Conservation (phyloP, 2,329 filamentous ascomycete species). For the Trichoderma breve region DNA sequence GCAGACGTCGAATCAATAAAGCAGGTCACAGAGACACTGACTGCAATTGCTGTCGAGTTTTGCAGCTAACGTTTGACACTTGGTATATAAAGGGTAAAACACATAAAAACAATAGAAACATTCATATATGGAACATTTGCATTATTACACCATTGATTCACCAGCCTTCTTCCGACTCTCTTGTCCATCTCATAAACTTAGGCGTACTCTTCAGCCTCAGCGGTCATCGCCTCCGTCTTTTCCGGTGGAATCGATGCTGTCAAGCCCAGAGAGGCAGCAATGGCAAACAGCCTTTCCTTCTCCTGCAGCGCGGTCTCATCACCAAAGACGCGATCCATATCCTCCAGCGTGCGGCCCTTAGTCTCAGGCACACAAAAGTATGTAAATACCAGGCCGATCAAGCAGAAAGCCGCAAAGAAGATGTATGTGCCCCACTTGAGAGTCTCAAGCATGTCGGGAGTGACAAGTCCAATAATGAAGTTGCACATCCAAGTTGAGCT, state of each 20-base stretch:
- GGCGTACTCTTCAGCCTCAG: slow-evolving; percentile 16
- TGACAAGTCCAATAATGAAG: slow-evolving; percentile 38
- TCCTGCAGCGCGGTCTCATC: slow-evolving; percentile 39
- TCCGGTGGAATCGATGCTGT: slow-evolving; percentile 26
- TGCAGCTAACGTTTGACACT: slow-evolving; percentile 24
- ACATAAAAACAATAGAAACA: background rate
- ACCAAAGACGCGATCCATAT: slow-evolving; percentile 52
- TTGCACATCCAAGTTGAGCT: slow-evolving; percentile 44
- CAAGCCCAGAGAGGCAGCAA: slow-evolving; percentile 30
- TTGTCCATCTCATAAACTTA: background rate
- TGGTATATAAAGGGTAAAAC: background rate
- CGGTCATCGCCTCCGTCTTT: slow-evolving; percentile 21
- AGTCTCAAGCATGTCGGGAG: slow-evolving; percentile 50
- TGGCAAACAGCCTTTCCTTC: slow-evolving; percentile 29
- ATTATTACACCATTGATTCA: background rate
- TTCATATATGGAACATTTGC: background rate
- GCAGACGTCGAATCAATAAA: slow-evolving; percentile 44
- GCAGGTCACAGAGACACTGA: slow-evolving; percentile 33
- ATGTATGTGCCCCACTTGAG: slow-evolving; percentile 54
- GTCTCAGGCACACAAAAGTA: slow-evolving; percentile 60
- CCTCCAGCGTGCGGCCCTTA: slow-evolving; percentile 52
- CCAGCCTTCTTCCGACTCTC: background rate
- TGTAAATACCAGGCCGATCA: slow-evolving; percentile 49
- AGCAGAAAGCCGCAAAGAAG: slow-evolving; percentile 58
- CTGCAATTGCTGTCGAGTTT: slow-evolving; percentile 30